Percentiles rank a stretch among this genome's conserved stretches.
Conservation (phyloP, 306 rosid species). For the Glycine soja region DNA sequence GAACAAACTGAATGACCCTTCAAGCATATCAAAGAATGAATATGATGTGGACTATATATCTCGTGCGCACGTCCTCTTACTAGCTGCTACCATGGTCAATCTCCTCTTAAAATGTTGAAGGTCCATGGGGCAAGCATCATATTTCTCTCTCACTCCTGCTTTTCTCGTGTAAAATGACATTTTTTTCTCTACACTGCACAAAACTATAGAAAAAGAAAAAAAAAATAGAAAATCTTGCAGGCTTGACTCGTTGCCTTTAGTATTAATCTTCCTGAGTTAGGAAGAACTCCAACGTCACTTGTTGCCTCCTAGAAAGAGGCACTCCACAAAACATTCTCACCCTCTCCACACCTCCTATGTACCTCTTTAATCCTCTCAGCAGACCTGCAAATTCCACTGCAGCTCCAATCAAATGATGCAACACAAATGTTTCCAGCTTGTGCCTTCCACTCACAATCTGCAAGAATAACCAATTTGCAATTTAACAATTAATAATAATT, state of each 20-base stretch:
- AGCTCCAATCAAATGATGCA: constrained; percentile 97
- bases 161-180: constrained; percentile 50
- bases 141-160: constrained; percentile 34
- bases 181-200: constrained; percentile 53
- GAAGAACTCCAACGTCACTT: constrained; percentile 57
- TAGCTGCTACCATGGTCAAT: constrained; percentile 69
- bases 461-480: constrained; percentile 45
- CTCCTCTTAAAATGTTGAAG: constrained; percentile 78
- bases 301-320: constrained; percentile 65
- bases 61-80: constrained; percentile 50
- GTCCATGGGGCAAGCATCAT: constrained; percentile 57
- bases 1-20: constrained; percentile 68
- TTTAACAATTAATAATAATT: not conserved
- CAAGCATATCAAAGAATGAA: constrained; percentile 80
- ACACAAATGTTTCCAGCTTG: constrained; percentile 99
- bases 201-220: constrained; percentile 41
- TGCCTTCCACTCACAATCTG: constrained; percentile 99
- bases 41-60: constrained; percentile 39
- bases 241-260: constrained; percentile 41
- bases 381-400: constrained; percentile 97
- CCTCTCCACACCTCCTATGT: constrained; percentile 95
- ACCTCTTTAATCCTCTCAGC: constrained; percentile 97
- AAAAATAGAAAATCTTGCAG: constrained; percentile 36
- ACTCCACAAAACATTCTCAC: constrained; percentile 89
- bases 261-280: constrained; percentile 70